Evolutionary conservation across 192 early-diverging fungal species (phyloP), one percentile per base, ranked within the genome.

Genomic region (Linnemannia exigua): DNA sequence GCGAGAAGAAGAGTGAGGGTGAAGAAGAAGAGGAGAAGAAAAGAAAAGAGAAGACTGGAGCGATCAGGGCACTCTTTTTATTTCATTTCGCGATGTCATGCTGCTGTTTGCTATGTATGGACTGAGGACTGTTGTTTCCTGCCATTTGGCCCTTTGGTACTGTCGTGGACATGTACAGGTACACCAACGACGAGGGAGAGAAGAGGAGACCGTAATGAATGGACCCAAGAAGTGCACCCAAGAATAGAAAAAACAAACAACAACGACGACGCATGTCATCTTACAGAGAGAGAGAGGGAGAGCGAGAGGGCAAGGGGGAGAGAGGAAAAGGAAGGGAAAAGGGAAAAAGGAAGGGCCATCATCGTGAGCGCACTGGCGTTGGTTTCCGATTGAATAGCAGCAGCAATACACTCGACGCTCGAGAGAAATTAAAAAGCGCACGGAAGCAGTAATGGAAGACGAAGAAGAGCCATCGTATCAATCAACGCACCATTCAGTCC

Each of bases 211-310:
- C 41, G 41, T 44, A 44, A 3, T 44, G 41, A 44, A 44, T 44
- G 41, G 41, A 44, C 41, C 41, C 41, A 44, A 44, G 41, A 44
- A 44, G 41, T 44, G 41, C 5, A 63, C 58, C 58, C 58, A 63
- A 63, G 58, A 63, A 63, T 63, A 63, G 58, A 63, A 63, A 61
- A 61, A 31, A 61, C 25, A 12, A 11, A 61, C 14, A 61, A 61
- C 58, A 61, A 61, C 58, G n/a, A 54, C 51, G 11, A 61, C 58
- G 58, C 58, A 61, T 61, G 54, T 61, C 54, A 61, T 61, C 22
- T 6, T 12, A 61, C 54, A 61, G 54, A 61, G 8, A 28, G 41
- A 44, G 41, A 44, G 9, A 44, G 41, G 9, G 41, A 44, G n/a
- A n/a, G n/a, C n/a, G n/a, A n/a, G 4, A 63, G 28, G 58, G 58